Conservation (phyloP, 768 basidiomycete species). For the Crepidotus variabilis region DNA sequence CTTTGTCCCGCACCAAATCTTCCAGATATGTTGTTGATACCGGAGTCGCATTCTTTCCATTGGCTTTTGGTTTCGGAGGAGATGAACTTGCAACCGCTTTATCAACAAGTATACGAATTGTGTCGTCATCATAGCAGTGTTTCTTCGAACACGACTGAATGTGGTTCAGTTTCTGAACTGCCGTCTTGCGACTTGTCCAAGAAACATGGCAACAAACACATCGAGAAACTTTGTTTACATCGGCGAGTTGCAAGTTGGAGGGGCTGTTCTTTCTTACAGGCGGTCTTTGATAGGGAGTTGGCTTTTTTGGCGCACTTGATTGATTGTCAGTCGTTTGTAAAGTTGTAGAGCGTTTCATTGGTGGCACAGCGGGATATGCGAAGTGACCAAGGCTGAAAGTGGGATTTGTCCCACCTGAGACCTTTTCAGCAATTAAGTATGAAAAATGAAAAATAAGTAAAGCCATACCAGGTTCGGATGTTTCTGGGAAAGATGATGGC, state of each 20-base stretch:
- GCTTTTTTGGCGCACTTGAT: not conserved
- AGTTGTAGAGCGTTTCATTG: not conserved
- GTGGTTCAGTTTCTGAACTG: slow-evolving; percentile 60
- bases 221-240: slow-evolving; percentile 44
- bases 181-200: slow-evolving; percentile 72
- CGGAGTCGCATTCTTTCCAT: slow-evolving; percentile 6
- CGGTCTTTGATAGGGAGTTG: not conserved
- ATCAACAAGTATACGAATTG: slow-evolving; percentile 47
- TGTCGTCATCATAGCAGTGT: slow-evolving; percentile 46
- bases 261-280: not conserved
- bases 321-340: not conserved
- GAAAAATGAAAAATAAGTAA: not conserved
- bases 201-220: slow-evolving; percentile 62
- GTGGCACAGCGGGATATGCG: slow-evolving; percentile 4
- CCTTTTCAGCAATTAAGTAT: not conserved
- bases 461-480: not conserved
- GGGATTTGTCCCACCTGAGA: not conserved
- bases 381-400: slow-evolving; percentile 11
- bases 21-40: slow-evolving; percentile 46
- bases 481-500: not conserved
- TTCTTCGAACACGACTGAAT: slow-evolving; percentile 69
- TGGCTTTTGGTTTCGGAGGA: slow-evolving; percentile 10
- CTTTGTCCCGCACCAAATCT: slow-evolving; percentile 42
- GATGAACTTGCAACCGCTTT: slow-evolving; percentile 36
- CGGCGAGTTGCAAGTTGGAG: slow-evolving; percentile 38